phyloP scores from a whole-genome alignment of 2,329 filamentous ascomycete species.

The Hypoxylon sp. region DNA sequence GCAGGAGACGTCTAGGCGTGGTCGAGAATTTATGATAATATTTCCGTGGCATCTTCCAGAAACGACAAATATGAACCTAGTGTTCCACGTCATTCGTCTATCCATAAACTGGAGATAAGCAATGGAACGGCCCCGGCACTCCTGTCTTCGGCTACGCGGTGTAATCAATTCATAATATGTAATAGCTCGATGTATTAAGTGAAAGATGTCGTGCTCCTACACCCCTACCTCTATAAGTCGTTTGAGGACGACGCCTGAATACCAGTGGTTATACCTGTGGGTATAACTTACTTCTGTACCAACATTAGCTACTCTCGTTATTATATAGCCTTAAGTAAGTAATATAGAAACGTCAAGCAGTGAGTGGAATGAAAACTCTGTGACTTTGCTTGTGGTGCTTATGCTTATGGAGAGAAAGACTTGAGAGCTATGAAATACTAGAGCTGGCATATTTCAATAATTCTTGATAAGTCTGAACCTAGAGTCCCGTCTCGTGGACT shows the following conservation, averaged over 20 bases:
- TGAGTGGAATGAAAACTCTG: too few species aligned
- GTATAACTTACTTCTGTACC: too few species aligned
- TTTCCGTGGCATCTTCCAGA: background rate
- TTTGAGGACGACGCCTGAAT: background rate
- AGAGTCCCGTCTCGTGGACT: background rate
- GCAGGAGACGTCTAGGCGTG: too few species aligned
- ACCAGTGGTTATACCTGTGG: too few species aligned
- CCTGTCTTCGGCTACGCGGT: background rate
- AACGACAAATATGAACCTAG: background rate
- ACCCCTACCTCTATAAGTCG: background rate
- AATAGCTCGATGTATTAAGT: background rate
- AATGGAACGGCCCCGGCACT: background rate
- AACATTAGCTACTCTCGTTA: too few species aligned
- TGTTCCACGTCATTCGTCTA: background rate
- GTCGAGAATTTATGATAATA: background rate
- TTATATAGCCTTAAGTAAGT: too few species aligned
- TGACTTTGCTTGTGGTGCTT: too few species aligned
- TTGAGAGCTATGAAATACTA: background rate
- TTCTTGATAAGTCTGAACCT: background rate
- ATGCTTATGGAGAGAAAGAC: too few species aligned
- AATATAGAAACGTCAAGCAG: too few species aligned
- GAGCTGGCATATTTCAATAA: too few species aligned
- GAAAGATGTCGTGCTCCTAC: background rate
- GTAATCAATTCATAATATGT: background rate
- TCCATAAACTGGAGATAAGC: background rate